Conservation (phyloP, 2,329 filamentous ascomycete species). For the Cladosporium sp. region DNA sequence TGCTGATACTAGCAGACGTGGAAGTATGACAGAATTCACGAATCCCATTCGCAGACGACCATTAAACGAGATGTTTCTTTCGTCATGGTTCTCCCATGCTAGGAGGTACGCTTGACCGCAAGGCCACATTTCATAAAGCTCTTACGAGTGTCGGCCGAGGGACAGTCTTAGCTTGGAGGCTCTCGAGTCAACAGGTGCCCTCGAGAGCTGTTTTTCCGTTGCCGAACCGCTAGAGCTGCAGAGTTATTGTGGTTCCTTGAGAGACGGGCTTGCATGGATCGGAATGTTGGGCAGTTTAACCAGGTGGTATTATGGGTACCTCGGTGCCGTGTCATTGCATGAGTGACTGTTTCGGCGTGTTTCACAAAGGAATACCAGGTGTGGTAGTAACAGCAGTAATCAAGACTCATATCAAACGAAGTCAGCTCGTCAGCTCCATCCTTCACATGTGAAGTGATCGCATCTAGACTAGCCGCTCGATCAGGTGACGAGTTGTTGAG, state of each 20-base stretch:
- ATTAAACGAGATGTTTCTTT: no score
- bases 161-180: not conserved
- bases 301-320: not conserved
- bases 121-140: no score
- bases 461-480: not conserved
- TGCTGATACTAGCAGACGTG: no score
- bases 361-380: no score
- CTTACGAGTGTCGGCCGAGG: not conserved
- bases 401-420: not conserved
- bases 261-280: constrained; percentile 2
- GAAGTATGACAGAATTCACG: no score
- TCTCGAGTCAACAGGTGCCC: not conserved
- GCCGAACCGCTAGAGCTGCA: constrained; percentile 1
- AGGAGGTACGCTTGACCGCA: no score
- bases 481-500: constrained; percentile 3
- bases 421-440: not conserved
- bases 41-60: no score
- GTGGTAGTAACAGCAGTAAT: no score
- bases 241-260: constrained; percentile 9
- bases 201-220: not conserved
- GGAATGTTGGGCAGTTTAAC: not conserved
- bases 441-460: no score
- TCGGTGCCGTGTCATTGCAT: not conserved
- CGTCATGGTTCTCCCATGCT: no score
- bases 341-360: not conserved